Percentiles rank a stretch among this genome's conserved stretches.
Conservation (phyloP, 441 rosid genomes). For the Pelargonium australe region DNA sequence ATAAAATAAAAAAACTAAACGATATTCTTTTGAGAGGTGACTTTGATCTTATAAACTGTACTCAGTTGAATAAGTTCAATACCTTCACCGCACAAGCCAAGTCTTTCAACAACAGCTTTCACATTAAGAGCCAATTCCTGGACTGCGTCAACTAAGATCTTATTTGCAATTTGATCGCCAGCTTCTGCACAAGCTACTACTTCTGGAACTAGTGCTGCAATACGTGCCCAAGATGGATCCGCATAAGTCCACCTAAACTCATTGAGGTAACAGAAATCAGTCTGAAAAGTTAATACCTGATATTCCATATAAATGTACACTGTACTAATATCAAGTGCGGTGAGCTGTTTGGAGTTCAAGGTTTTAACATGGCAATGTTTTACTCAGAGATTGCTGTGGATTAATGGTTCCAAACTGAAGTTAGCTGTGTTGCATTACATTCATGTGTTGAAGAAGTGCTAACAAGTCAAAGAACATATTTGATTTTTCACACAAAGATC, state of each 20-base stretch:
- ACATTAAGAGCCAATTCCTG: slow-evolving; percentile 67
- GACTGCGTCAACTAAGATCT: slow-evolving; percentile 49
- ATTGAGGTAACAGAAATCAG: neutral
- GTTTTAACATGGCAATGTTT: neutral
- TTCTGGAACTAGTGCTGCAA: slow-evolving; percentile 37
- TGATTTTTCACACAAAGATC: neutral
- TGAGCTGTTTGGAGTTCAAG: neutral
- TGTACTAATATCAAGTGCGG: neutral
- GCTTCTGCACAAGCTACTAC: slow-evolving; percentile 71
- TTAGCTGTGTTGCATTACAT: neutral
- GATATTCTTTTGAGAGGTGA: neutral
- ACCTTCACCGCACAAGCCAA: slow-evolving; percentile 60
- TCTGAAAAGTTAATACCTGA: neutral
- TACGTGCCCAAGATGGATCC: slow-evolving; percentile 15
- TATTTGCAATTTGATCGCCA: slow-evolving; percentile 58
- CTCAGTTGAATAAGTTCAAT: slow-evolving; percentile 7
- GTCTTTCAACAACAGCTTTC: slow-evolving; percentile 67
- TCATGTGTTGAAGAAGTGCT: neutral
- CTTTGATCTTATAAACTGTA: neutral
- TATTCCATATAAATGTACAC: neutral
- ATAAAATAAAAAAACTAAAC: neutral
- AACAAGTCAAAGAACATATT: neutral
- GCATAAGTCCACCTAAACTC: slow-evolving; percentile 12
- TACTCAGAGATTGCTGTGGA: neutral
- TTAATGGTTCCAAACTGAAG: neutral